Conservation (phyloP, 192 early-diverging fungal species). For the Coemansia sp. region DNA sequence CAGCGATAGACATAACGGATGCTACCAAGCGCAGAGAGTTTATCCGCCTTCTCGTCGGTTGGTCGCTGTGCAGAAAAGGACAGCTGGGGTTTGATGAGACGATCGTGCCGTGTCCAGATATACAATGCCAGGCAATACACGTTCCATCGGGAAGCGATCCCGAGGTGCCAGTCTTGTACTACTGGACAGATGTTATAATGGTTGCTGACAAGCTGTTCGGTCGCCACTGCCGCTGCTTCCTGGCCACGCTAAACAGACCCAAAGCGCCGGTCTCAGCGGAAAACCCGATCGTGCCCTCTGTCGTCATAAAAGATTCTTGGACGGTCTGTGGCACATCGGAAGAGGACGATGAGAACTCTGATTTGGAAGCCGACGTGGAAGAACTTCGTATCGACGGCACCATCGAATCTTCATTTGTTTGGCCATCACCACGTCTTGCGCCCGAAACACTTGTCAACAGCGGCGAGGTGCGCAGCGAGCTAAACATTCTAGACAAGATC, state of each 20-base stretch:
- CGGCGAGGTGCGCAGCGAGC: background rate
- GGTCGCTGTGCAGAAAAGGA: background rate
- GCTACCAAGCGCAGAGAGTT: too few species aligned
- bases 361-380: too few species aligned
- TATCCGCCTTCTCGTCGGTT: too few species aligned
- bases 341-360: too few species aligned
- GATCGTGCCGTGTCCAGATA: background rate
- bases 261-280: background rate
- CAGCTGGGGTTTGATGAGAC: slow-evolving; percentile 11
- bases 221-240: slow-evolving; percentile 4
- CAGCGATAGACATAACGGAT: too few species aligned
- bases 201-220: too few species aligned
- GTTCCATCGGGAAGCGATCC: background rate
- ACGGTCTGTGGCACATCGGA: too few species aligned
- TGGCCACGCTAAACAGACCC: background rate
- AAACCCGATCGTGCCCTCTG: too few species aligned
- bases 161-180: background rate
- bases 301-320: too few species aligned
- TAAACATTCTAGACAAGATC: slow-evolving; percentile 1
- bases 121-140: background rate
- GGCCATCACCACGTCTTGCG: background rate
- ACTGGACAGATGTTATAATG: background rate
- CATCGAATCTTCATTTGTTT: background rate
- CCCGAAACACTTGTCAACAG: background rate
- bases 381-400: background rate